A percentile compares a stretch with the other conserved stretches of the same genome.
These are phyloP conservation scores for Xylaria multiplex DNA, from an alignment of 2,329 filamentous ascomycete genomes.

Conservation along the genomic window DNA sequence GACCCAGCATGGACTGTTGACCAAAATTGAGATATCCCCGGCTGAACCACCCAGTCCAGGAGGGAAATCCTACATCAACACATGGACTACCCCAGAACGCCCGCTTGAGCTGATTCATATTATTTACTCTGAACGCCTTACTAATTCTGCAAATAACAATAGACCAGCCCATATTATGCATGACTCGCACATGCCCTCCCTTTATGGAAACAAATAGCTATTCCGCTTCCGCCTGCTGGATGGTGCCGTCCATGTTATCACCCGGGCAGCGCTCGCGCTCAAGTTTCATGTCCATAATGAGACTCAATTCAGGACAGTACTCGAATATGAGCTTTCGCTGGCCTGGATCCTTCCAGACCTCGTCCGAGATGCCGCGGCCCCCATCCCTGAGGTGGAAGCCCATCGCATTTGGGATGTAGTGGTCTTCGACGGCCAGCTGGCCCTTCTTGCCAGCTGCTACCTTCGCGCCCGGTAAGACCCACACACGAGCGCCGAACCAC, in stretches of 20 bases:
- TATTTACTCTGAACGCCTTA: slow-evolving; percentile 8
- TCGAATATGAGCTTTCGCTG: slow-evolving; percentile 60
- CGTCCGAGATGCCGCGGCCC: slow-evolving; percentile 53
- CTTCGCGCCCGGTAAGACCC: slow-evolving; percentile 58
- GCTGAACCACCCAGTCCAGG: slow-evolving; percentile 14
- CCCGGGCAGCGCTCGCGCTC: slow-evolving; percentile 58
- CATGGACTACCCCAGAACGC: neutral
- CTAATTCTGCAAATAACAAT: slow-evolving; percentile 29
- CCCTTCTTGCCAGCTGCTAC: slow-evolving; percentile 55
- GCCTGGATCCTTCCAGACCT: slow-evolving; percentile 58
- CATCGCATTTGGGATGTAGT: slow-evolving; percentile 62
- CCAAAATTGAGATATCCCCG: neutral
- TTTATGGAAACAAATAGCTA: slow-evolving; percentile 5
- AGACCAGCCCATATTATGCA: slow-evolving; percentile 30
- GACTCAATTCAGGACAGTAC: slow-evolving; percentile 66
- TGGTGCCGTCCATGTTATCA: slow-evolving; percentile 45
- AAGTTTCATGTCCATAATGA: slow-evolving; percentile 67
- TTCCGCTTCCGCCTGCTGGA: slow-evolving; percentile 5
- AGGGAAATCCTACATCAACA: slow-evolving; percentile 11
- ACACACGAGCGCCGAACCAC: slow-evolving; percentile 64
- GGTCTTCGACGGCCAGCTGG: slow-evolving; percentile 60
- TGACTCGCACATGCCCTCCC: slow-evolving; percentile 5
- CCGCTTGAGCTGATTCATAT: slow-evolving; percentile 6
- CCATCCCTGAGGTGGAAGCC: slow-evolving; percentile 63
- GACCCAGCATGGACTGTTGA: neutral